These are phyloP conservation scores for Hypseocharis bilobata DNA, from an alignment of 441 rosid genomes.

Conservation along the genomic window DNA sequence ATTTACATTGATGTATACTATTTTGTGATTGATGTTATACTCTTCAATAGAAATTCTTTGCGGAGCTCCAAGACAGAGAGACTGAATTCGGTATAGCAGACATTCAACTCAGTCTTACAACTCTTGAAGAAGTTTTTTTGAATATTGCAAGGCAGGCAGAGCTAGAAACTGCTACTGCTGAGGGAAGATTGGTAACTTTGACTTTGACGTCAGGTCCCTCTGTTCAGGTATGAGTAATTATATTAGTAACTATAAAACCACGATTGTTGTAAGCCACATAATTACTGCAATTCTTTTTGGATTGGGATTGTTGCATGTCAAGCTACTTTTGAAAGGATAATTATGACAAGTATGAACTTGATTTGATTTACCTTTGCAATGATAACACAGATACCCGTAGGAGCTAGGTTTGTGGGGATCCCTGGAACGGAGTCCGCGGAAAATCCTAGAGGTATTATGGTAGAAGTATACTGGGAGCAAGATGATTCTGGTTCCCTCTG, in stretches of 20 bases:
- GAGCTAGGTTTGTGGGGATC: constrained; percentile 64
- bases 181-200: constrained; percentile 54
- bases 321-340: too few relatives aligned
- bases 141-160: constrained; percentile 77
- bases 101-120: constrained; percentile 72
- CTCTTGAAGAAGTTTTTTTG: constrained; percentile 87
- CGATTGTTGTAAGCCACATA: too few relatives aligned
- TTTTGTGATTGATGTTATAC: constrained; percentile 2
- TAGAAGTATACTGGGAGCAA: constrained; percentile 80
- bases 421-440: constrained; percentile 55
- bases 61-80: constrained; percentile 59
- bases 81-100: constrained; percentile 55
- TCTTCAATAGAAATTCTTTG: constrained; percentile 44
- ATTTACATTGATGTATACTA: not conserved
- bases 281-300: too few relatives aligned
- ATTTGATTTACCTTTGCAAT: not conserved
- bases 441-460: constrained; percentile 71
- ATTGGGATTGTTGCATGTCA: too few relatives aligned
- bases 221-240: constrained; percentile 51
- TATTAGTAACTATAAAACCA: too few relatives aligned
- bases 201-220: constrained; percentile 52
- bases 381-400: constrained; percentile 58
- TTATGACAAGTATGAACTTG: constrained; percentile 7
- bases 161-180: constrained; percentile 67
- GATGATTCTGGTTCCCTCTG: constrained; percentile 64